A percentile compares a stretch with the other conserved stretches of the same genome.
phyloP scores from a whole-genome alignment of 2,329 filamentous ascomycete genomes.

The Calycina herbarum region DNA sequence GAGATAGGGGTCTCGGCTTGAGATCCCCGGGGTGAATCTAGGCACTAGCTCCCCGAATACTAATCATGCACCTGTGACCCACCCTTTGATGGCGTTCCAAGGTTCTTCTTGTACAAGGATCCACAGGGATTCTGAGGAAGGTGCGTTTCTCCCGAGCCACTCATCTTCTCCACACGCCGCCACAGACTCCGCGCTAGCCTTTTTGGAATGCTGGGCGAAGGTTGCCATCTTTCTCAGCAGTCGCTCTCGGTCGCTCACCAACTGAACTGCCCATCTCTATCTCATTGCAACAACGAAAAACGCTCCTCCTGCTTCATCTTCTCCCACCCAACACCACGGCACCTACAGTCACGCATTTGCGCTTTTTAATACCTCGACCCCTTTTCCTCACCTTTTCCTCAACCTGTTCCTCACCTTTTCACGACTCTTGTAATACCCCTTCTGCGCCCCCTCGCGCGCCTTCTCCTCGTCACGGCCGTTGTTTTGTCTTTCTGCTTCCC shows the following conservation, averaged over 20 bases:
- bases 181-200: neutral
- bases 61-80: neutral
- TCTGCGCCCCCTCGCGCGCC: neutral
- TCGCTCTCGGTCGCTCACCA: neutral
- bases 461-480: neutral
- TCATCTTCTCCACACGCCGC: neutral
- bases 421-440: neutral
- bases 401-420: no score
- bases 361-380: neutral
- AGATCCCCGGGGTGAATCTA: no score
- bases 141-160: constrained; percentile 2
- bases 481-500: neutral
- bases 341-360: no score
- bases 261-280: no score
- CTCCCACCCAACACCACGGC: neutral
- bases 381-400: neutral
- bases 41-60: no score
- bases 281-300: constrained; percentile 2
- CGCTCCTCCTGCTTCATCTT: neutral
- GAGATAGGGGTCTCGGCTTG: no score
- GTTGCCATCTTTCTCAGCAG: neutral
- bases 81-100: neutral
- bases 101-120: neutral
- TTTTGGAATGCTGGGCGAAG: constrained; percentile 3
- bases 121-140: neutral